phyloP scores from a whole-genome alignment of 768 basidiomycete species.

The Amanita pallidorosea region DNA sequence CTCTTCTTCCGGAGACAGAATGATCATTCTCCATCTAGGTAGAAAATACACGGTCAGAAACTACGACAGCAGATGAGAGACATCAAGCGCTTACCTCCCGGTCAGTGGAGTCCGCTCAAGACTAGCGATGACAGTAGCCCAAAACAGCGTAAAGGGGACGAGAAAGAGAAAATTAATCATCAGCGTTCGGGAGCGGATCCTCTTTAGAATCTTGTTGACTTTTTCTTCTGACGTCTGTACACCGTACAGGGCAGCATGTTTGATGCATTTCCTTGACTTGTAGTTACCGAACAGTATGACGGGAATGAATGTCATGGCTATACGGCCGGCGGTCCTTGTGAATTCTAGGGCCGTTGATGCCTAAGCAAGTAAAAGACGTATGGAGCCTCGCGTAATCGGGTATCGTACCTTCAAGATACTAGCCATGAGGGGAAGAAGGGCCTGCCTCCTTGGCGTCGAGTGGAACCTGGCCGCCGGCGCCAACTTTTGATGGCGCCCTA shows the following conservation, averaged over 20 bases:
- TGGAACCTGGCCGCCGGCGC: slow-evolving; percentile 18
- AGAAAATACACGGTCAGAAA: not conserved
- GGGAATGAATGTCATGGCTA: slow-evolving; percentile 70
- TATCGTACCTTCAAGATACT: slow-evolving; percentile 49
- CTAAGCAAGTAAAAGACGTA: slow-evolving; percentile 23
- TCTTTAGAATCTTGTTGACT: slow-evolving; percentile 33
- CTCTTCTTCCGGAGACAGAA: slow-evolving; percentile 89
- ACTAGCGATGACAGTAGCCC: slow-evolving; percentile 61
- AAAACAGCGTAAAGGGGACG: slow-evolving; percentile 52
- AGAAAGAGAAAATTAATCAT: slow-evolving; percentile 46
- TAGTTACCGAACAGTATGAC: slow-evolving; percentile 51
- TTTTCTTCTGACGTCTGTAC: slow-evolving; percentile 43
- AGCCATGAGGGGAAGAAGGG: slow-evolving; percentile 36
- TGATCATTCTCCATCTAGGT: slow-evolving; percentile 75
- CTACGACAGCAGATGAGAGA: not conserved
- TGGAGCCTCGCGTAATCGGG: not conserved
- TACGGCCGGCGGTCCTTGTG: slow-evolving; percentile 57
- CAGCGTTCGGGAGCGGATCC: slow-evolving; percentile 37
- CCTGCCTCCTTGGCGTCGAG: slow-evolving; percentile 23
- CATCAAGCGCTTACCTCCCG: slow-evolving; percentile 48
- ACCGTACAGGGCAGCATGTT: slow-evolving; percentile 38
- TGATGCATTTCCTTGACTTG: slow-evolving; percentile 38
- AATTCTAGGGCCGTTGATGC: slow-evolving; percentile 64
- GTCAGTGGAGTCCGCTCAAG: slow-evolving; percentile 74
- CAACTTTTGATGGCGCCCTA: not conserved